Percentiles rank a stretch among this genome's conserved stretches.
phyloP scores from a whole-genome alignment of 1,284 basidiomycete genomes.

The Xerocomus cyaneibrunnescens region DNA sequence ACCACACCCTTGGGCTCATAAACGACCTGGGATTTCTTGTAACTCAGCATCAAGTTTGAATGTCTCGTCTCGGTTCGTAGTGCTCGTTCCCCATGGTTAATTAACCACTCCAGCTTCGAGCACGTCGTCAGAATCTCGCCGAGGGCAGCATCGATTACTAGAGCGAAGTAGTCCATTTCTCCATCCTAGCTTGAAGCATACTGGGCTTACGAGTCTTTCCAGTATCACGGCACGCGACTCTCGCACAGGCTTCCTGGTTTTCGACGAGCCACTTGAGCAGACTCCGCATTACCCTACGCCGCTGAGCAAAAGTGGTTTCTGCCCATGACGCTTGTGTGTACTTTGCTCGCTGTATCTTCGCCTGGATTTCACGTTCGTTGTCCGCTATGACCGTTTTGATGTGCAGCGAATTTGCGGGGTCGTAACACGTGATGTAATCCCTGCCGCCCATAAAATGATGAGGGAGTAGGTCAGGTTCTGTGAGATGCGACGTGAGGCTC shows the following conservation, averaged over 20 bases:
- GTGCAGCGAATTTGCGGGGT: constrained; percentile 85
- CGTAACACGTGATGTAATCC: constrained; percentile 82
- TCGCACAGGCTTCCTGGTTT: constrained; percentile 82
- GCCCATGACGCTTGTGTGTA: constrained; percentile 73
- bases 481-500: constrained; percentile 60
- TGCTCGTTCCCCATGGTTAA: constrained; percentile 76
- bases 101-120: constrained; percentile 86
- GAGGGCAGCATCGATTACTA: constrained; percentile 86
- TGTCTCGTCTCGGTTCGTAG: constrained; percentile 70
- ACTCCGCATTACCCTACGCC: constrained; percentile 80
- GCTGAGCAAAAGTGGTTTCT: constrained; percentile 70
- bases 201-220: constrained; percentile 86
- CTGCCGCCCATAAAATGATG: constrained; percentile 50
- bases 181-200: background rate
- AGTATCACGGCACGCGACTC: constrained; percentile 92
- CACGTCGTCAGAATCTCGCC: constrained; percentile 89
- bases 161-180: constrained; percentile 6
- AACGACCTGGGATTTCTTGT: constrained; percentile 83
- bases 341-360: constrained; percentile 68
- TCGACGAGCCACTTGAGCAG: constrained; percentile 89
- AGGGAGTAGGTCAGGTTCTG: constrained; percentile 54
- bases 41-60: constrained; percentile 76
- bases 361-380: constrained; percentile 61
- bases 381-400: constrained; percentile 71
- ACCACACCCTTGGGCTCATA: constrained; percentile 96